phyloP scores from a whole-genome alignment of 2,329 filamentous ascomycete genomes.

The Emydomyces testavorans region DNA sequence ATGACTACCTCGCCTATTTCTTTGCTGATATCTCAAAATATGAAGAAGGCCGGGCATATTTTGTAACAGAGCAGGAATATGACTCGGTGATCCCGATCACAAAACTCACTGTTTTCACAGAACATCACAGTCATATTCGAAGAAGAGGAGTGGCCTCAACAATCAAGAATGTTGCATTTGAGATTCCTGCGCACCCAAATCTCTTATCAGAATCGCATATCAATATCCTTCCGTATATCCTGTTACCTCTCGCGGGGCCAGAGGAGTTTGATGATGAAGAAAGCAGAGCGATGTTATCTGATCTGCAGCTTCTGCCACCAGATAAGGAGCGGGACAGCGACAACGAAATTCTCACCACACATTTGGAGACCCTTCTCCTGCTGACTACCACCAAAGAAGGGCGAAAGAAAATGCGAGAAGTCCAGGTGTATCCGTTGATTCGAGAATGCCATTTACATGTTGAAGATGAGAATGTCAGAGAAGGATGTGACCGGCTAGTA shows the following conservation, averaged over 20 bases:
- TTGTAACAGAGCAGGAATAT: constrained; percentile 61
- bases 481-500: constrained; percentile 79
- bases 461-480: constrained; percentile 65
- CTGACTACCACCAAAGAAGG: constrained; percentile 67
- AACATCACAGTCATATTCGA: constrained; percentile 70
- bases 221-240: constrained; percentile 74
- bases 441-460: constrained; percentile 72
- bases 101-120: constrained; percentile 89
- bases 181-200: constrained; percentile 57
- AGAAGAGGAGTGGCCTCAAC: constrained; percentile 90
- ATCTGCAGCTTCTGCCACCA: constrained; percentile 76
- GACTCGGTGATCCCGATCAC: constrained; percentile 77
- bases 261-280: constrained; percentile 88
- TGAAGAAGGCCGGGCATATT: constrained; percentile 60
- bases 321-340: constrained; percentile 81
- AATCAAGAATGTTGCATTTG: constrained; percentile 88
- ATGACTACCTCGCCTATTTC: constrained; percentile 85
- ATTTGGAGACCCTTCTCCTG: constrained; percentile 77
- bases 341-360: constrained; percentile 63
- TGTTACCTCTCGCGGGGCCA: constrained; percentile 75
- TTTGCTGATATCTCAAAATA: constrained; percentile 89
- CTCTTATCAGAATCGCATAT: constrained; percentile 62
- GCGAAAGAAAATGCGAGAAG: constrained; percentile 58
- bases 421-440: constrained; percentile 81
- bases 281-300: constrained; percentile 71